A percentile compares a stretch with the other conserved stretches of the same genome.
Evolutionary conservation across 2,329 filamentous ascomycete species (phyloP).

Genomic region (Claviceps monticola): DNA sequence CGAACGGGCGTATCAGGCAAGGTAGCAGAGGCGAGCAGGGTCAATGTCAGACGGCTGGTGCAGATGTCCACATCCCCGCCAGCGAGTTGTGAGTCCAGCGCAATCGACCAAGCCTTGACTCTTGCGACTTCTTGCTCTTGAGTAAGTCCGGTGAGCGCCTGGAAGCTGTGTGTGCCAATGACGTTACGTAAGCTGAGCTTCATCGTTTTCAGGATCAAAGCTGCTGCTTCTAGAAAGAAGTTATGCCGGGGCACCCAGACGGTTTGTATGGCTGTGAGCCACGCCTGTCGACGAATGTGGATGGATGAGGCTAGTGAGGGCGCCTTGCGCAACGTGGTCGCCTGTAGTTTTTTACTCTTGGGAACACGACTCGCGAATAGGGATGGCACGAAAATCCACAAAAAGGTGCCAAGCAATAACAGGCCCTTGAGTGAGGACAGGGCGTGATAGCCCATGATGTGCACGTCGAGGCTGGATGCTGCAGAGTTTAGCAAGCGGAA

Average conservation of each 20-base stretch:
- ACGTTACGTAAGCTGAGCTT: slow-evolving; percentile 71
- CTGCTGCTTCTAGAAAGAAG: slow-evolving; percentile 73
- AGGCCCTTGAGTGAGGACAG: slow-evolving; percentile 39
- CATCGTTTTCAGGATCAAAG: slow-evolving; percentile 62
- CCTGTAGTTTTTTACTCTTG: slow-evolving; percentile 38
- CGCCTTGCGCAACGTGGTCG: slow-evolving; percentile 33
- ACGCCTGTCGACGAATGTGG: slow-evolving; percentile 73
- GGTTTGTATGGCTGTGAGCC: slow-evolving; percentile 85
- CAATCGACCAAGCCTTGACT: slow-evolving; percentile 85
- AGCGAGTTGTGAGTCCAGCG: slow-evolving; percentile 80
- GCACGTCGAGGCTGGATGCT: slow-evolving; percentile 34
- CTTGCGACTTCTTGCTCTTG: slow-evolving; percentile 76
- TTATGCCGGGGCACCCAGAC: slow-evolving; percentile 83
- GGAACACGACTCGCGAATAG: slow-evolving; percentile 30
- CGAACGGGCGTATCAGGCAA: slow-evolving; percentile 69
- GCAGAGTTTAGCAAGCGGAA: slow-evolving; percentile 39
- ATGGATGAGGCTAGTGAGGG: slow-evolving; percentile 71
- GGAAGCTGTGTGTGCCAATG: slow-evolving; percentile 64
- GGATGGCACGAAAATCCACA: slow-evolving; percentile 42
- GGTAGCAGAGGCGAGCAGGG: slow-evolving; percentile 76
- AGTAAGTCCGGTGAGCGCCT: slow-evolving; percentile 64
- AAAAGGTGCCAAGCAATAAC: slow-evolving; percentile 36
- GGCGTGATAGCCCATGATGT: slow-evolving; percentile 40
- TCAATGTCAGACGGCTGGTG: slow-evolving; percentile 72
- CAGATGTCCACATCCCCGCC: slow-evolving; percentile 84